These are phyloP conservation scores for Senna siamea DNA, from an alignment of 306 rosid species.

Conservation along the genomic window DNA sequence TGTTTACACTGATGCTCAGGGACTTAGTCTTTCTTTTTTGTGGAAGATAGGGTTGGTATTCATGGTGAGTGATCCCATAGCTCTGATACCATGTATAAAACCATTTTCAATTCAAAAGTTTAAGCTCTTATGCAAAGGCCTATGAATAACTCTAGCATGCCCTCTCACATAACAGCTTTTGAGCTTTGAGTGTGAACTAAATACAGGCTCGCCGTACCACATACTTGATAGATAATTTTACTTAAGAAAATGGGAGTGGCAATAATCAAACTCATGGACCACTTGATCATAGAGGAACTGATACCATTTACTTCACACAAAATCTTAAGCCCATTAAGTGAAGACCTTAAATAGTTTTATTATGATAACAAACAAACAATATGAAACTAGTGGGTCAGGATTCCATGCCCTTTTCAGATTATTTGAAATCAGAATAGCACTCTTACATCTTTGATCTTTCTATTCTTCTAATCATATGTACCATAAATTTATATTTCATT, in stretches of 20 bases:
- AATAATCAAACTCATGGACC: background rate
- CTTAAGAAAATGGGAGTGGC: too few relatives aligned
- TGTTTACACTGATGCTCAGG: too few relatives aligned
- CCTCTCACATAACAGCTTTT: too few relatives aligned
- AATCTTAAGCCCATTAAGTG: background rate
- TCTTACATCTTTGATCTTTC: too few relatives aligned
- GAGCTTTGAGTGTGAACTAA: too few relatives aligned
- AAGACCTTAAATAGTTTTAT: background rate
- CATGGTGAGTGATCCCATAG: background rate
- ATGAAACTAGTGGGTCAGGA: background rate
- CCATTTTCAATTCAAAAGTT: too few relatives aligned
- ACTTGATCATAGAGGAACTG: background rate
- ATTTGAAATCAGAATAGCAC: background rate
- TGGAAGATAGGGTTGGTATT: too few relatives aligned
- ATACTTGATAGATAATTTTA: too few relatives aligned
- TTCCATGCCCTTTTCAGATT: background rate
- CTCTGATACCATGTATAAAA: background rate
- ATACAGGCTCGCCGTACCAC: too few relatives aligned
- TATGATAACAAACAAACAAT: background rate
- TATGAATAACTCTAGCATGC: too few relatives aligned
- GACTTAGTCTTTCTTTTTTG: too few relatives aligned
- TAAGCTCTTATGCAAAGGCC: too few relatives aligned
- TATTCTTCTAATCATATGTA: background rate
- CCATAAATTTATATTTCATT: constrained; percentile 18
- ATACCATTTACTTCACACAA: background rate